Conservation (phyloP, 192 early-diverging fungal species). For the Podila verticillata region DNA sequence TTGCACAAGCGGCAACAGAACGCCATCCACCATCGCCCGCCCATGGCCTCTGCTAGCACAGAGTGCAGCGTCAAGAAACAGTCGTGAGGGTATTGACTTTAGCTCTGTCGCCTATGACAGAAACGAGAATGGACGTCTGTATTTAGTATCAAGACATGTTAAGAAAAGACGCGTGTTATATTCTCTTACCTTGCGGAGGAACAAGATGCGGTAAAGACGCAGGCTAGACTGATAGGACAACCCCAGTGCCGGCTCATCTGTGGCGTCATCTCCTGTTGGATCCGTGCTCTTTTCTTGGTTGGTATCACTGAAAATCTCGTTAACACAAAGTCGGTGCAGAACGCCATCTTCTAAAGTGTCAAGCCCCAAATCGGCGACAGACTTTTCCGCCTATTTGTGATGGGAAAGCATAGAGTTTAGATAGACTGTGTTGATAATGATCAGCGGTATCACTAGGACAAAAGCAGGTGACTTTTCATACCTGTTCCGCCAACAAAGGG, state of each 20-base stretch:
- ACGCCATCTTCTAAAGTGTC: conserved; percentile 20
- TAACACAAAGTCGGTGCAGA: conserved; percentile 21
- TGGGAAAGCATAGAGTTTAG: no score
- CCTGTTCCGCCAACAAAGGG: neutral
- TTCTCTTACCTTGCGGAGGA: conserved; percentile 16
- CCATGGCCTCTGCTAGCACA: conserved; percentile 28
- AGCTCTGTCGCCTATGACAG: conserved; percentile 16
- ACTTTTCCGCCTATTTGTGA: conserved; percentile 9
- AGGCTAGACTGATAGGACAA: conserved; percentile 23
- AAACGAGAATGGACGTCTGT: neutral
- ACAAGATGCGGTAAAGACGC: conserved; percentile 7
- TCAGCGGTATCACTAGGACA: neutral
- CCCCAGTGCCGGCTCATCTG: no score
- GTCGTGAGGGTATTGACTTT: conserved; percentile 29
- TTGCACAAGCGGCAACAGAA: conserved; percentile 16
- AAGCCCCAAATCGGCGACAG: conserved; percentile 15
- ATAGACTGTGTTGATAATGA: no score
- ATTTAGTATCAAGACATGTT: neutral
- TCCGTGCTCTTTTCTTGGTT: neutral
- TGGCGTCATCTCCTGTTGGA: neutral
- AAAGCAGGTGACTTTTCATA: neutral
- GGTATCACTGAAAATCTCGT: conserved; percentile 19
- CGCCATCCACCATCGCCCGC: conserved; percentile 36
- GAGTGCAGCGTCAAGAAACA: conserved; percentile 31
- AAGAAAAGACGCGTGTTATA: neutral